A percentile compares a stretch with the other conserved stretches of the same genome.
Evolutionary conservation across 2,329 filamentous ascomycete genomes (phyloP).

Genomic region (Stemphylium beticola): DNA sequence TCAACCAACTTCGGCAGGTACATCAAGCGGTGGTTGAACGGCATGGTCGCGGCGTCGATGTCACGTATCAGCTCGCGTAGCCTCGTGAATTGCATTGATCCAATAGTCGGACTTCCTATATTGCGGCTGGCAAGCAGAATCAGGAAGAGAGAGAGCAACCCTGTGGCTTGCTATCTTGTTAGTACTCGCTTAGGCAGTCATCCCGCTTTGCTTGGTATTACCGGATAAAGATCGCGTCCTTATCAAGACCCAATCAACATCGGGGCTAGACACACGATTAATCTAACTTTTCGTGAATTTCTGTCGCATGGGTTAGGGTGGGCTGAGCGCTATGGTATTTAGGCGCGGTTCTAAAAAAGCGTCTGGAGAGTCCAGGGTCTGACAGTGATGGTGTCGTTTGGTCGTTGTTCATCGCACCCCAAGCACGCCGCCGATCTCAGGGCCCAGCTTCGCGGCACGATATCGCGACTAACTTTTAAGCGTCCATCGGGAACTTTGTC

Average conservation of each 20-base stretch:
- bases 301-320: neutral
- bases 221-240: slow-evolving; percentile 9
- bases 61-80: slow-evolving; percentile 3
- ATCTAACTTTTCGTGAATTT: slow-evolving; percentile 4
- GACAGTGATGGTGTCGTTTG: neutral
- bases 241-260: slow-evolving; percentile 11
- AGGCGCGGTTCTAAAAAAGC: no score
- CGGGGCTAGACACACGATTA: neutral
- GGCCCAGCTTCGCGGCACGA: neutral
- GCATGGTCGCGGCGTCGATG: neutral
- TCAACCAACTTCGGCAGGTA: slow-evolving; percentile 1
- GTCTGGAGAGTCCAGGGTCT: no score
- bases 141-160: neutral
- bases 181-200: slow-evolving; percentile 14
- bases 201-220: slow-evolving; percentile 10
- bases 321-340: neutral
- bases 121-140: slow-evolving; percentile 12
- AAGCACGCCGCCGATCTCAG: neutral
- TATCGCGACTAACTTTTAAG: neutral
- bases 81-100: slow-evolving; percentile 2
- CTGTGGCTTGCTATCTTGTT: slow-evolving; percentile 9
- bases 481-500: no score
- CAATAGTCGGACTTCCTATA: slow-evolving; percentile 7
- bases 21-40: neutral
- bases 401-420: neutral